Evolutionary conservation across 2,329 filamentous ascomycete genomes (phyloP).

Genomic region (Diaporthe nobilis): DNA sequence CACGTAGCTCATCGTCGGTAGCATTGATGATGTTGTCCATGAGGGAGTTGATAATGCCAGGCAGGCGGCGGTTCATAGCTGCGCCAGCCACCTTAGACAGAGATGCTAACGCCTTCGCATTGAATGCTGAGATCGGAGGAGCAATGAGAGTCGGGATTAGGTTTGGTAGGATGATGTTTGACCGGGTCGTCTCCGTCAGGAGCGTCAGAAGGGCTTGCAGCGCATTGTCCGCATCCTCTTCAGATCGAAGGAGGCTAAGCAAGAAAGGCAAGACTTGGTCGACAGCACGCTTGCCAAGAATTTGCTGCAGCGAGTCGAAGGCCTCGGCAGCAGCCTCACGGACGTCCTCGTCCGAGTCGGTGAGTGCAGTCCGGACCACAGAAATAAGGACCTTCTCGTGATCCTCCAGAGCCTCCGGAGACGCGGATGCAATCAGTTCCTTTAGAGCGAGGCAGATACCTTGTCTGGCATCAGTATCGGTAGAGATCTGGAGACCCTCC

Average conservation of each 20-base stretch:
- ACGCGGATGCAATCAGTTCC: constrained; percentile 91
- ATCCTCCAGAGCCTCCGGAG: constrained; percentile 89
- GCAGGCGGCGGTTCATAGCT: constrained; percentile 91
- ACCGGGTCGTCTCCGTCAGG: constrained; percentile 91
- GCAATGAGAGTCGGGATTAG: constrained; percentile 93
- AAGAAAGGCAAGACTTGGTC: constrained; percentile 96
- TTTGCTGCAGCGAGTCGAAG: constrained; percentile 94
- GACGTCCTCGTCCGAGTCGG: constrained; percentile 90
- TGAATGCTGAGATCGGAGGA: constrained; percentile 93
- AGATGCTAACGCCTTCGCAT: constrained; percentile 93
- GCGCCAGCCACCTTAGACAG: constrained; percentile 91
- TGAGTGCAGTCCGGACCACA: constrained; percentile 92
- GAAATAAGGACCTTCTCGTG: constrained; percentile 96
- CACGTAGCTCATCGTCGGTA: constrained; percentile 79
- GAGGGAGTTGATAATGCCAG: constrained; percentile 91
- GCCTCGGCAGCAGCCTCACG: constrained; percentile 96
- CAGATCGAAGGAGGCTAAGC: constrained; percentile 87
- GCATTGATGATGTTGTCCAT: constrained; percentile 91
- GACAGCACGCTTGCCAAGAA: constrained; percentile 93
- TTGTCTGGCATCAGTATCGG: constrained; percentile 93
- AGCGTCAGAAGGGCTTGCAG: constrained; percentile 93
- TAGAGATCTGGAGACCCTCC: constrained; percentile 88
- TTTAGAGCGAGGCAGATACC: constrained; percentile 97
- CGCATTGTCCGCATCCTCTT: constrained; percentile 91
- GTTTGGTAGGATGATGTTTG: constrained; percentile 96